Evolutionary conservation across 352 stramenopile genomes (phyloP), one percentile per base, ranked within the genome.

Genomic region (Globisporangium sylvaticum): DNA sequence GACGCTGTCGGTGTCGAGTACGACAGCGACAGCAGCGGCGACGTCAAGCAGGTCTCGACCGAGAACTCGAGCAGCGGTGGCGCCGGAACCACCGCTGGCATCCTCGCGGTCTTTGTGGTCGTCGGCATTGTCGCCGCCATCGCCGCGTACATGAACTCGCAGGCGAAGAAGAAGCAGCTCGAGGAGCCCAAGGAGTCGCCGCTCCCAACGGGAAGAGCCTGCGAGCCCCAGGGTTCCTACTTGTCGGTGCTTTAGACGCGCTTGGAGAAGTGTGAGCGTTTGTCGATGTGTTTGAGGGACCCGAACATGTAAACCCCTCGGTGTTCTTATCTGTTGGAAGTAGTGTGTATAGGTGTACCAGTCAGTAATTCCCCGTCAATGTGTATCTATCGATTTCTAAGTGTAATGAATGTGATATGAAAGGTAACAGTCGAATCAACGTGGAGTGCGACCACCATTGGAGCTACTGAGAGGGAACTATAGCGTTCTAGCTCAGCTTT

Each of bases 71-170:
- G 61, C 44, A 34, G 48, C 44, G 60, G 64, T 37, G 54, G 53
- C 59, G 52, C 54, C 37, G 42, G 44, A 14, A 42, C 65, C 39
- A 64, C 65, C 15, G 65, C 46, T 24, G 66, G 66, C 27, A n/a
- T 64, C 22, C 53, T 72, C 42, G 64, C 37, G 5, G 24, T 62
- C n/a, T 50, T 65, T 25, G 58, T 64, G 22, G 64, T 72, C 14
- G 55, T 68, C 10, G 67, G 56, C 1, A 57, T 25, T 6, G 67
- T 72, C 2, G 67, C 56, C 12, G 61, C 62, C 54, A 55, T 72
- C 14, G 67, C 55, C 4, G 62, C 48, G n/a, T 61, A 68, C 46
- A 68, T 72, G 67, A 60, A 68, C 56, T 65, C 63, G 42, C 61
- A 58, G 5, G 56, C 48, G 6, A 58, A 65, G 22, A 32, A 60